Evolutionary conservation across 306 rosid genomes (phyloP).

Genomic region (Cercis canadensis): DNA sequence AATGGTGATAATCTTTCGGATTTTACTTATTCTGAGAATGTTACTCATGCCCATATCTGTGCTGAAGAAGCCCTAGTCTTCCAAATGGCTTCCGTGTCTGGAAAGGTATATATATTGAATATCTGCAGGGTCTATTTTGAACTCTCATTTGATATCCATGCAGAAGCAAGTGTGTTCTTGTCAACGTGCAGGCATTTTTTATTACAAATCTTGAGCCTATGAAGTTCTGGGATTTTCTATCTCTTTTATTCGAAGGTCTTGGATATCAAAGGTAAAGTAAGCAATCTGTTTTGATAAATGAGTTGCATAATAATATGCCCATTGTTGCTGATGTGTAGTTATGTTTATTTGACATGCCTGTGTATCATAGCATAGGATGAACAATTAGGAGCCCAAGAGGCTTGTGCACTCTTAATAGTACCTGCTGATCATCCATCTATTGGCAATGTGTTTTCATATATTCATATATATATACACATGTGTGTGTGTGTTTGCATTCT

Average conservation of each 20-base stretch:
- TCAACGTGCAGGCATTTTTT: constrained; percentile 77
- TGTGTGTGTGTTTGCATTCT: too few species aligned
- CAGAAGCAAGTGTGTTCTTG: constrained; percentile 34
- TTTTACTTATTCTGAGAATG: constrained; percentile 84
- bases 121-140: constrained; percentile 23
- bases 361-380: background rate
- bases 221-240: constrained; percentile 75
- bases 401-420: too few species aligned
- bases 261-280: constrained; percentile 77
- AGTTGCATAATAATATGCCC: constrained; percentile 23
- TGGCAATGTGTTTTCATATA: too few species aligned
- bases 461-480: too few species aligned
- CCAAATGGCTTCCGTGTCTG: constrained; percentile 70
- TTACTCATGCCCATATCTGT: constrained; percentile 82
- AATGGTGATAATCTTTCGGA: constrained; percentile 74
- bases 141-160: constrained; percentile 29
- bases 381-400: background rate
- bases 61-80: constrained; percentile 81
- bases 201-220: constrained; percentile 77
- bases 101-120: constrained; percentile 65
- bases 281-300: constrained; percentile 32
- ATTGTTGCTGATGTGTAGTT: constrained; percentile 25
- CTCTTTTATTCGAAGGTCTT: constrained; percentile 65
- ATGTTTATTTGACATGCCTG: constrained; percentile 26
- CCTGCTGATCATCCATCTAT: background rate